Base-by-base conservation (phyloP, 2,329 filamentous ascomycete species). In the Ophiosphaerella herpotricha region DNA sequence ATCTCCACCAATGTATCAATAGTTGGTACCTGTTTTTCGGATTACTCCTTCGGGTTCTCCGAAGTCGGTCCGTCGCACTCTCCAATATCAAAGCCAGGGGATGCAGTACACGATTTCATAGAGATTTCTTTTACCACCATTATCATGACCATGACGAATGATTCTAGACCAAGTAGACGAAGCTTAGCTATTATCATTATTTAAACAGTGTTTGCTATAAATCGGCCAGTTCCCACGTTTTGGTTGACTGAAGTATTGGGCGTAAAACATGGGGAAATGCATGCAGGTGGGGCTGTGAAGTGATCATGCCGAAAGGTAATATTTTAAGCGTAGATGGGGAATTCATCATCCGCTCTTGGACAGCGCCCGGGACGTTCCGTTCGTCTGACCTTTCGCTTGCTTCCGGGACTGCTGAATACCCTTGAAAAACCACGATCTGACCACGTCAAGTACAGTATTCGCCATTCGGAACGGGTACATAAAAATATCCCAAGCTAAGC, bases 401-500 rank as follows among this genome's bases (percentile, higher is more conserved):
- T 62, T 67, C 36, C 59, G 57, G 12, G 58, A 50, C 39, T 62
- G 60, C 5, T 55, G 61, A 39, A 63, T 56, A n/a, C 59, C 51
- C 23, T 53, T 58, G 3, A 60, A 45, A n/a, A 71, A 59, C 39
- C 55, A 58, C 9, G 54, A 62, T 35, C 60, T 63, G 9, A 58
- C 49, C 24, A 54, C 34, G 9, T 40, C 46, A 5, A 59, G 36
- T 7, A 57, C 43, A 7, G 55, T 49, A n/a, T 54, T 37, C 1
- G 52, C 48, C 3, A 61, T 58, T 31, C 66, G 63, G 16, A 70
- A 59, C 2, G 72, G 72, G 47, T 68, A 74, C 33, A 62, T 62
- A 16, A 61, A 51, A 18, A 73, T 48, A 12, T 64, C 54, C 66
- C 63, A 71, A 12, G 40, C 43, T 2, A 55, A 57, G 35, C 70